Percentiles rank a stretch among this genome's conserved stretches.
Conservation (phyloP, 768 basidiomycete genomes). For the Pleurotus cornucopiae region DNA sequence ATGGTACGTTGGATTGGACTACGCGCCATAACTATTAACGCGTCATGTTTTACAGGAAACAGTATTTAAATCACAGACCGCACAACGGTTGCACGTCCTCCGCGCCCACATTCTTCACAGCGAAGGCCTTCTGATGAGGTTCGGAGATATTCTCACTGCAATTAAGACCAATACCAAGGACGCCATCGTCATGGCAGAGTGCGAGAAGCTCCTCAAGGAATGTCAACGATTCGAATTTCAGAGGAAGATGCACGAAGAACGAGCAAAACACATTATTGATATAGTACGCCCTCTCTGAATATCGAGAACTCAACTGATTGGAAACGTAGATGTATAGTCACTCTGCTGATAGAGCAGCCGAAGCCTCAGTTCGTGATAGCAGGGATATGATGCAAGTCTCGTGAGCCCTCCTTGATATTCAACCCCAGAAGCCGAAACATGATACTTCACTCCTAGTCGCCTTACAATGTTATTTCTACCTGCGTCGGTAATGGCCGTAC, state of each 20-base stretch:
- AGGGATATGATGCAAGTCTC: neutral
- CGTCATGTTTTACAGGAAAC: neutral
- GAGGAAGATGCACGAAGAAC: neutral
- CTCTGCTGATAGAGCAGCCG: neutral
- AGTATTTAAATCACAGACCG: neutral
- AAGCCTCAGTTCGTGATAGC: neutral
- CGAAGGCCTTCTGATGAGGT: neutral
- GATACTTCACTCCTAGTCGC: neutral
- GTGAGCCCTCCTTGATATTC: neutral
- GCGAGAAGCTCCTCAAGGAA: neutral
- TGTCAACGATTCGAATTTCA: neutral
- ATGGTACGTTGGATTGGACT: neutral
- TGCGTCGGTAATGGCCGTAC: neutral
- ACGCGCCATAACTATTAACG: neutral
- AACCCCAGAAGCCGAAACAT: neutral
- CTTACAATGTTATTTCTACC: neutral
- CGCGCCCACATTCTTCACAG: neutral
- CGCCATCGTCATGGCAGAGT: neutral
- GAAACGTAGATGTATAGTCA: neutral
- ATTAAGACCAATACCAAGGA: neutral
- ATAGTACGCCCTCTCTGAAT: neutral
- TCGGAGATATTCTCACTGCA: neutral
- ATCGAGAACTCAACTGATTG: neutral
- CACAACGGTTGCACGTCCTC: neutral
- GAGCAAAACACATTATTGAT: neutral